Evolutionary conservation across 2,329 filamentous ascomycete species (phyloP), one percentile per base, ranked within the genome.

Genomic region (Fusarium succisae): DNA sequence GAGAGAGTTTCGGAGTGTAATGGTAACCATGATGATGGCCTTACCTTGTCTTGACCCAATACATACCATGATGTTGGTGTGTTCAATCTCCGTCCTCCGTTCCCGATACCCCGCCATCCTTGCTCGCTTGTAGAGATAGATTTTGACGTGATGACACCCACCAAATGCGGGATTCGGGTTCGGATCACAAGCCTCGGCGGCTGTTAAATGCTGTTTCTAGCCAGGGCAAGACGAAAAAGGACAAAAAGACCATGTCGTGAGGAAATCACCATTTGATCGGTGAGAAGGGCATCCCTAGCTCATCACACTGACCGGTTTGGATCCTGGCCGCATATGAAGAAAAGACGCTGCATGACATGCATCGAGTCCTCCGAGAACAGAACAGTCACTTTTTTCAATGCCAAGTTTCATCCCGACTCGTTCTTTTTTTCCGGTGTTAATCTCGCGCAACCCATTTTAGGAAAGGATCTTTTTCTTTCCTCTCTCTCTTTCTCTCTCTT

Each of bases 121-220:
- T 70, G 62, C 47, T 44, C 35, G 14, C n/a, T n/a, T n/a, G 41
- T 59, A 41, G 30, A 44, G 38, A 64, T 44, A 44, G 38, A 64
- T 54, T 55, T 67, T 68, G 72, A 75, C 57, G 54, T 75, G 69
- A 71, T 68, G 51, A 65, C 60, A 73, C 66, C 72, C 73, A 64
- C 62, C 57, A 24, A 26, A 60, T 68, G 65, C 72, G 56, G 61
- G 63, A 70, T 67, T 57, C 62, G 69, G 54, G 38, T 66, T 54
- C 43, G 37, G 48, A 58, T 72, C 65, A 61, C 58, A 72, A 45
- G 45, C 45, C 47, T 69, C 41, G 56, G 66, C 66, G 66, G 69
- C 59, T 61, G 64, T 28, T 48, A 44, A 65, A 60, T 60, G 18
- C 41, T 28, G 7, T 32, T 28, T 44, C 14, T 10, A 45, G 35